Conservation (phyloP, 1,284 basidiomycete genomes). For the Pseudozyma flocculosa region DNA sequence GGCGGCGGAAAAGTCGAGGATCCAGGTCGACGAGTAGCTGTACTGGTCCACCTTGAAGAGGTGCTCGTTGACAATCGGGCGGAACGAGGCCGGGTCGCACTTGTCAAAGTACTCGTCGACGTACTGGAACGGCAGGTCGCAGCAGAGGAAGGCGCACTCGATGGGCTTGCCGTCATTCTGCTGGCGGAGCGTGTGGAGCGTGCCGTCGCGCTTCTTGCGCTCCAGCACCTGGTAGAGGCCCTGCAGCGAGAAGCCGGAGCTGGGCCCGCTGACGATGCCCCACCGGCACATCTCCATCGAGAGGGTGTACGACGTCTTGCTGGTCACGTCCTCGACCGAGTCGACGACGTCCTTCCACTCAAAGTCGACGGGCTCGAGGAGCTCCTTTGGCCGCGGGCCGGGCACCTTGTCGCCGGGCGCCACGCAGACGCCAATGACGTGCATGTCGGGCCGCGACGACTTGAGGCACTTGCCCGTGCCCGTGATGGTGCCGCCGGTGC, state of each 20-base stretch:
- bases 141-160: constrained; percentile 31
- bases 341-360: constrained; percentile 29
- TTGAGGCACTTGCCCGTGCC: constrained; percentile 27
- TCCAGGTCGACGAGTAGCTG: constrained; percentile 19
- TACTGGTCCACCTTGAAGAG: constrained; percentile 30
- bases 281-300: constrained; percentile 27
- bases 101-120: constrained; percentile 34
- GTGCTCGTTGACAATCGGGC: constrained; percentile 24
- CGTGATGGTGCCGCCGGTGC: constrained; percentile 37
- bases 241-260: constrained; percentile 24
- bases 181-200: constrained; percentile 14
- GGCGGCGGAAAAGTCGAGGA: constrained; percentile 11
- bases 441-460: constrained; percentile 3
- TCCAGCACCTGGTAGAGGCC: constrained; percentile 30
- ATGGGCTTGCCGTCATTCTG: constrained; percentile 18
- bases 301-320: constrained; percentile 15
- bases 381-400: constrained; percentile 23
- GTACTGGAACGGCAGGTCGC: constrained; percentile 39
- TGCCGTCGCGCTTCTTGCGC: constrained; percentile 12
- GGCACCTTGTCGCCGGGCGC: constrained; percentile 30
- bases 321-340: constrained; percentile 18
- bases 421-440: constrained; percentile 24
- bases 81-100: constrained; percentile 8
- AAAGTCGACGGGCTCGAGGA: constrained; percentile 33
- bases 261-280: constrained; percentile 29